Conservation (phyloP, 352 stramenopile species). For the Pythium utonaiense region DNA sequence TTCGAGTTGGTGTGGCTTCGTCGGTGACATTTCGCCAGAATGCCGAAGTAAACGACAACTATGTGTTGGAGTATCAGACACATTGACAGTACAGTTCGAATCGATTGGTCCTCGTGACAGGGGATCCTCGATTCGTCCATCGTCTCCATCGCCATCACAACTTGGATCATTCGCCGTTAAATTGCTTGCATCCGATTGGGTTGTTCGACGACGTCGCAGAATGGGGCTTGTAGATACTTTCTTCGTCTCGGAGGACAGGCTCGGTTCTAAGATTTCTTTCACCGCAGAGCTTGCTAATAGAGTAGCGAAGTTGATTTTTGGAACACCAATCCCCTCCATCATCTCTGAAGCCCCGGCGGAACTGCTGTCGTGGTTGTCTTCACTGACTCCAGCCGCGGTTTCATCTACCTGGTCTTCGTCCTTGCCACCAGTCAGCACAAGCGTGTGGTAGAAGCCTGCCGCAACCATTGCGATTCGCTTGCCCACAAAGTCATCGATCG, state of each 20-base stretch:
- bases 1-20: background rate
- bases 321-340: background rate
- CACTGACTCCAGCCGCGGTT: slow-evolving; percentile 1
- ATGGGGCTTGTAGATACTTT: background rate
- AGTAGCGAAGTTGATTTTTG: background rate
- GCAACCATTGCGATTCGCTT: slow-evolving; percentile 87
- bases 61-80: background rate
- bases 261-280: too few species aligned
- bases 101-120: background rate
- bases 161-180: slow-evolving; percentile 11
- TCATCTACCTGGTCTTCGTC: slow-evolving; percentile 46
- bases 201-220: background rate
- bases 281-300: background rate
- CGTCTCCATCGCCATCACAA: slow-evolving; percentile 31
- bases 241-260: background rate
- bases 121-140: slow-evolving; percentile 47
- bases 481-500: slow-evolving; percentile 88
- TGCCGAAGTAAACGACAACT: background rate
- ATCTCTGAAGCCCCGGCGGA: background rate
- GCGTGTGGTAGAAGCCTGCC: slow-evolving; percentile 92
- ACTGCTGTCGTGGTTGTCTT: background rate
- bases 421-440: slow-evolving; percentile 83
- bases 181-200: background rate
- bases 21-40: background rate
- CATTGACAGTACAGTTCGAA: background rate